Conservation (phyloP, 768 basidiomycete genomes). For the Boletus patriciae region DNA sequence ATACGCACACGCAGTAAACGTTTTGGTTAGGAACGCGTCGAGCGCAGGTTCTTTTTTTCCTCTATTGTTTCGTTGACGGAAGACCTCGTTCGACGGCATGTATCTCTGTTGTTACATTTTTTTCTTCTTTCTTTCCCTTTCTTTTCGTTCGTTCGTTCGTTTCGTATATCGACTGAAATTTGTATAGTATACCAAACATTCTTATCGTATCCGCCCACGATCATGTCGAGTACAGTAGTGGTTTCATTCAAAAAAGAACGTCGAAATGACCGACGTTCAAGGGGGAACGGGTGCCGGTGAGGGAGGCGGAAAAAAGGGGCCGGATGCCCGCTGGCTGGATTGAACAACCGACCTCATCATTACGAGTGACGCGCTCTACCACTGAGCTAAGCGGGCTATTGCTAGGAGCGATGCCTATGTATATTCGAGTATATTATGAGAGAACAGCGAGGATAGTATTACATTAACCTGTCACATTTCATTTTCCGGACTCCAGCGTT, state of each 20-base stretch:
- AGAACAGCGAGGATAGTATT: too few species aligned
- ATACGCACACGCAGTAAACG: neutral
- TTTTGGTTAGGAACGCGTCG: conserved; percentile 2
- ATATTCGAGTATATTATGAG: too few species aligned
- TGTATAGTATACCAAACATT: conserved; percentile 26
- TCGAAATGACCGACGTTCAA: neutral
- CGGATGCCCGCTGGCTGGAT: conserved; percentile 42
- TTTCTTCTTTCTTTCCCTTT: too few species aligned
- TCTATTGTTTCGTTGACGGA: neutral
- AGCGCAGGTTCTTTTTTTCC: neutral
- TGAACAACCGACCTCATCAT: conserved; percentile 49
- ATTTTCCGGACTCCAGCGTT: too few species aligned
- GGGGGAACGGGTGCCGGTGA: too few species aligned
- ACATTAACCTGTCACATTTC: too few species aligned
- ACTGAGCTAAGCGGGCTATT: conserved; percentile 43
- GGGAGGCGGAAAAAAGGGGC: neutral
- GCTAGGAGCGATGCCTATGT: too few species aligned
- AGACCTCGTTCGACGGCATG: conserved; percentile 5
- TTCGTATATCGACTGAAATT: conserved; percentile 13
- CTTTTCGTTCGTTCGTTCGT: neutral
- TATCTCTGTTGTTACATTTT: neutral
- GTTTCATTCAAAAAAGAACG: neutral
- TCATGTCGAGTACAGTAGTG: neutral
- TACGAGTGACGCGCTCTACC: conserved; percentile 47
- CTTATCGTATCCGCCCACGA: neutral